Evolutionary conservation across 2,329 filamentous ascomycete species (phyloP), one percentile per base, ranked within the genome.

Genomic region (Botrytis galanthina): DNA sequence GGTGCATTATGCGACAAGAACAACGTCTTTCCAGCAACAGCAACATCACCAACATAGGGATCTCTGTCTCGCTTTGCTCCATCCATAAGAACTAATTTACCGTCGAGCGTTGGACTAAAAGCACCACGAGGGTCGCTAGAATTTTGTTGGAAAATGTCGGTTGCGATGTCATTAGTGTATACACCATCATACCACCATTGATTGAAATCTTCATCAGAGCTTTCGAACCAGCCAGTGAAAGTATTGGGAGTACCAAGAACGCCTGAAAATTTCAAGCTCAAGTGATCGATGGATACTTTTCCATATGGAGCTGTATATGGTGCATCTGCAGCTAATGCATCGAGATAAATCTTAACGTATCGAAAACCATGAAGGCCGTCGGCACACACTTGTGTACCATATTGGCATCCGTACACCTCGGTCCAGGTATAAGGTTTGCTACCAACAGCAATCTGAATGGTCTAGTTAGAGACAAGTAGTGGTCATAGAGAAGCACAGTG

Each of bases 301-400:
- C 86, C 86, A 1, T 81, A 80, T 0, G 82, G 74, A 0, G 82
- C 80, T 0, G 86, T 85, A 76, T 85, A 82, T 3, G 86, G 85
- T 0, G 82, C 78, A 78, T 88, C 86, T 0, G 77, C 74, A 2
- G 80, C 39, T 2, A 87, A 77, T 0, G 85, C 84, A 73, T 85
- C 84, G 5, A 88, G 80, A 62, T 82, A 83, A 42, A 87, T 84
- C 70, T 83, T 86, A 57, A 88, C 76, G 73, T 87, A 88, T 54
- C 86, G 83, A 76, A 87, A 88, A 8, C 85, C 86, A 71, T 88
- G 86, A 8, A 88, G 79, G 3, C 86, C 86, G 73, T 88, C 86
- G 0, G 84, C 80, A 76, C 86, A 87, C 20, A 88, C 85, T 73
- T 86, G 78, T 9, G 73, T 80, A 29, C 78, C 81, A 62, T 83